A percentile compares a stretch with the other conserved stretches of the same genome.
Evolutionary conservation across 225 moss, liverwort and hornwort genomes (phyloP).

Genomic region (Physcomitrium patens): DNA sequence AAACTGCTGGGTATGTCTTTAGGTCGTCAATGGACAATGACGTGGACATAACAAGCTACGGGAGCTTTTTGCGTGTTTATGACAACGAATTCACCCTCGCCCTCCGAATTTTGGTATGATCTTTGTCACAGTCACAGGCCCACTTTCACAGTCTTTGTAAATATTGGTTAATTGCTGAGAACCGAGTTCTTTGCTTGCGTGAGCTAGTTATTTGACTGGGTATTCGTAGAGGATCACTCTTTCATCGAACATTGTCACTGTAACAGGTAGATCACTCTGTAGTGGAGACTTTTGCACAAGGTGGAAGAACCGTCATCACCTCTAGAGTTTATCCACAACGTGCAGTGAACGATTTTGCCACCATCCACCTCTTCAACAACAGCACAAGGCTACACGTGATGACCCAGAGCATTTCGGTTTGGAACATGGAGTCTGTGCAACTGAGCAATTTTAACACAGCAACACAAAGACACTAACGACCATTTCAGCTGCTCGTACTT

Average conservation of each 20-base stretch:
- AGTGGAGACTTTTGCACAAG: constrained; percentile 67
- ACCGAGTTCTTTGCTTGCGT: not conserved
- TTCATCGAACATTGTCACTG: not conserved
- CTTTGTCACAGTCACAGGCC: no score
- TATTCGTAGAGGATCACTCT: not conserved
- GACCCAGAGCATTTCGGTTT: constrained; percentile 48
- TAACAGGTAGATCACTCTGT: constrained; percentile 71
- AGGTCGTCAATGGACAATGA: constrained; percentile 69
- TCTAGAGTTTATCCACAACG: constrained; percentile 76
- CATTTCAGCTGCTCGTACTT: no score
- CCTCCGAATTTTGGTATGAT: constrained; percentile 58
- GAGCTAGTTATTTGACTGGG: not conserved
- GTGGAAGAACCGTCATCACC: constrained; percentile 64
- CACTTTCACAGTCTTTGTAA: no score
- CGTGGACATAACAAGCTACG: constrained; percentile 64
- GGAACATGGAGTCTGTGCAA: constrained; percentile 55
- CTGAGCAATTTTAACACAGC: constrained; percentile 22
- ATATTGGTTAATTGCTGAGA: no score
- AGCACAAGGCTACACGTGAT: constrained; percentile 54
- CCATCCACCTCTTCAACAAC: constrained; percentile 71
- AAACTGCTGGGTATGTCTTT: not conserved
- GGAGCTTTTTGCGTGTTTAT: constrained; percentile 57
- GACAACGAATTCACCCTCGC: constrained; percentile 61
- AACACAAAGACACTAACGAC: not conserved
- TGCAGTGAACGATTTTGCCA: constrained; percentile 51